Conservation (phyloP, 2,329 filamentous ascomycete genomes). For the Lachnellula hyalina region DNA sequence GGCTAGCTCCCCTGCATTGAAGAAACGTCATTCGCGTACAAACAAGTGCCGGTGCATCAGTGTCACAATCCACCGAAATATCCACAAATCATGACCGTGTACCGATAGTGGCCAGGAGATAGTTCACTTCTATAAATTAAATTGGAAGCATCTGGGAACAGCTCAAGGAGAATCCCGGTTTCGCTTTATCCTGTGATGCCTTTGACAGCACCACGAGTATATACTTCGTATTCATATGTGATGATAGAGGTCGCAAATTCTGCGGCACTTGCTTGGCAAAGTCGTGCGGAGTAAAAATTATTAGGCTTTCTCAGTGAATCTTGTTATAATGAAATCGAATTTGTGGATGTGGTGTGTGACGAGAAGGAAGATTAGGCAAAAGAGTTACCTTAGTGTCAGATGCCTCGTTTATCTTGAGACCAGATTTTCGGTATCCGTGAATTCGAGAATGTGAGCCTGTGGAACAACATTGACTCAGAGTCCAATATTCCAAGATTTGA, state of each 20-base stretch:
- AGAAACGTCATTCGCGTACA: neutral
- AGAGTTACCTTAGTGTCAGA: neutral
- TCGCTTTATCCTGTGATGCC: neutral
- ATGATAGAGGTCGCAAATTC: neutral
- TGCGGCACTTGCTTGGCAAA: neutral
- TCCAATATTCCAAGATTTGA: neutral
- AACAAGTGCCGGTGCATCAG: neutral
- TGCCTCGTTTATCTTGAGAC: neutral
- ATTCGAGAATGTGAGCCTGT: neutral
- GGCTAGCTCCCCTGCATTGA: neutral
- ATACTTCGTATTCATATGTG: neutral
- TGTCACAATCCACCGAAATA: neutral
- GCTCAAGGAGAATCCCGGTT: too few relatives aligned
- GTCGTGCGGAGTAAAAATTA: neutral
- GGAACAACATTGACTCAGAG: neutral
- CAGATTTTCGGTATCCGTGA: neutral
- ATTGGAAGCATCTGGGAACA: too few relatives aligned
- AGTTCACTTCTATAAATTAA: neutral
- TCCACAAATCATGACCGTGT: neutral
- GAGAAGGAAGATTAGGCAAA: neutral
- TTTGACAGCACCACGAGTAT: neutral
- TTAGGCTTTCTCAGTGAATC: neutral
- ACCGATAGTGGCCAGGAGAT: neutral
- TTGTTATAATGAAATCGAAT: neutral
- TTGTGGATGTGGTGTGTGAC: neutral